Percentiles rank a stretch among this genome's conserved stretches.
Conservation (phyloP, 139 green algal genomes). For the Yamagishiella unicocca region DNA sequence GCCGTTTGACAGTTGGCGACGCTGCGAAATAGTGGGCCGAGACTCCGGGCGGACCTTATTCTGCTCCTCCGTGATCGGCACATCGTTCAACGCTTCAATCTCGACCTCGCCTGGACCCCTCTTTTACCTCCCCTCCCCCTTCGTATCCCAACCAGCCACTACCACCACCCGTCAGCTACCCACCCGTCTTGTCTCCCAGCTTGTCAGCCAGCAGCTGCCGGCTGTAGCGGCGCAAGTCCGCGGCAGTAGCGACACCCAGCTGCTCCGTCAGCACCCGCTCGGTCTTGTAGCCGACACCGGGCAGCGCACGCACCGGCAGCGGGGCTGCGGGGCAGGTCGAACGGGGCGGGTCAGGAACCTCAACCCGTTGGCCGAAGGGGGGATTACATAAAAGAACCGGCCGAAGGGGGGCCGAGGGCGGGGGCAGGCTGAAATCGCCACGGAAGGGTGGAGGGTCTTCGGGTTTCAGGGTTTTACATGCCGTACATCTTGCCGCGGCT, state of each 20-base stretch:
- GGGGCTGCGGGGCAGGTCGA: constrained; percentile 25
- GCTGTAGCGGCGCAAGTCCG: constrained; percentile 57
- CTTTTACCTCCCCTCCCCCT: no score
- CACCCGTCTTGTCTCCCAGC: constrained; percentile 66
- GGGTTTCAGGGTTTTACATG: background rate
- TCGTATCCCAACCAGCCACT: background rate
- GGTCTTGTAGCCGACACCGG: constrained; percentile 72
- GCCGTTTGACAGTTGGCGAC: no score
- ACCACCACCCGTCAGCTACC: background rate
- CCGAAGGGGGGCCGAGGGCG: no score
- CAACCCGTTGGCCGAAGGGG: no score
- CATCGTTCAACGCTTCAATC: no score
- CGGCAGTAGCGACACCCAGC: constrained; percentile 58
- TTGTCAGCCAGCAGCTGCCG: constrained; percentile 47
- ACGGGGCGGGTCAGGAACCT: background rate
- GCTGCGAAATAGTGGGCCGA: no score
- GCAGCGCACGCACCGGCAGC: constrained; percentile 71
- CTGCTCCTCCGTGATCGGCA: no score
- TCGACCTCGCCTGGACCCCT: no score
- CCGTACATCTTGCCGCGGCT: no score
- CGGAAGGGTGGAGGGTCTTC: background rate
- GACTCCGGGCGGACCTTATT: no score
- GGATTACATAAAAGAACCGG: no score
- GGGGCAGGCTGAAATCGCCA: no score
- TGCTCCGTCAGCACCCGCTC: constrained; percentile 57